Base-by-base conservation (phyloP, 1,139 yeast species). In the Geotrichum macrosporum region DNA sequence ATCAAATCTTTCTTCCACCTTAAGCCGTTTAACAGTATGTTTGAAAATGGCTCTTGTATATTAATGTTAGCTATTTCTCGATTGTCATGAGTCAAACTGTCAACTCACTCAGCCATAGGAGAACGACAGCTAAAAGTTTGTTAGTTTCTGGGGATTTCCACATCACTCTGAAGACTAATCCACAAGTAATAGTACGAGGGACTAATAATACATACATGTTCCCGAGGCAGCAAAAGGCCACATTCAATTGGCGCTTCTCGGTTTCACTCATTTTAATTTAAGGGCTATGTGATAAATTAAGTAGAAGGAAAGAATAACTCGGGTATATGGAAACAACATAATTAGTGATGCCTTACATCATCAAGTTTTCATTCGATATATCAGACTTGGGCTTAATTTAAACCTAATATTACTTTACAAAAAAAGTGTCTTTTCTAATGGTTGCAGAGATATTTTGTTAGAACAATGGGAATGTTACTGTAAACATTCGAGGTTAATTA, bases 141-240 rank as follows among this genome's bases (percentile, higher is more conserved):
- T 46, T 35, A 37, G 41, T 34, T 16, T 12, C 13, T 4, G n/a
- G n/a, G n/a, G n/a, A n/a, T n/a, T n/a, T n/a, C n/a, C n/a, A n/a
- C n/a, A n/a, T n/a, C n/a, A n/a, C n/a, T n/a, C n/a, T n/a, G n/a
- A n/a, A n/a, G n/a, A n/a, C n/a, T n/a, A n/a, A n/a, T n/a, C n/a
- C n/a, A n/a, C n/a, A n/a, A n/a, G n/a, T n/a, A n/a, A n/a, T n/a
- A n/a, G n/a, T n/a, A n/a, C n/a, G n/a, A n/a, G n/a, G n/a, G n/a
- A n/a, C n/a, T n/a, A n/a, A n/a, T n/a, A 8, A 4, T 50, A 73
- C 84, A 55, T 71, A 80, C 84, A 88, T 87, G 66, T 89, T 89
- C 2, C 97, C 97, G 18, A 88, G 72, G 62, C 97, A 89, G 2
- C 88, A 94, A 63, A 89, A 89, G 0, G 94, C 95, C 31, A 87